These are phyloP conservation scores for Phytophthora fragariaefolia DNA, from an alignment of 352 stramenopile species.

Conservation along the genomic window DNA sequence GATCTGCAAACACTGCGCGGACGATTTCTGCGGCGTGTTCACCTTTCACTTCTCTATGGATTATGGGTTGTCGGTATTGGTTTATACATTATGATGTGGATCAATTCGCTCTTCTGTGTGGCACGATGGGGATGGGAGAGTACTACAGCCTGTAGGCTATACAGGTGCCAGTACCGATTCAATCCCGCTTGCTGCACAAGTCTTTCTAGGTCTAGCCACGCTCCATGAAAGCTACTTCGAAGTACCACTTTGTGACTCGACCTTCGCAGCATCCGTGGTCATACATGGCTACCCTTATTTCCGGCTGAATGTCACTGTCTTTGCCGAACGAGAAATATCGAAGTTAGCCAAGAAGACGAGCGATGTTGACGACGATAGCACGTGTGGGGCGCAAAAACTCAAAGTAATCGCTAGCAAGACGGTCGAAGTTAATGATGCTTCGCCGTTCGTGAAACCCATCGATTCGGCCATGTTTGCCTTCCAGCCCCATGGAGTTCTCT, in stretches of 20 bases:
- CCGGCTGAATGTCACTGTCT: conserved; percentile 44
- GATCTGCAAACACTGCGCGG: conserved; percentile 40
- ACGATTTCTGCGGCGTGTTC: conserved; percentile 38
- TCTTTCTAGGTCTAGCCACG: conserved; percentile 43
- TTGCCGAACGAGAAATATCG: conserved; percentile 36
- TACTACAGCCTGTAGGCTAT: too few relatives aligned
- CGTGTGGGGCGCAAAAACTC: neutral
- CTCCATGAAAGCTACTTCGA: conserved; percentile 60
- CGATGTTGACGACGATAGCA: conserved; percentile 10
- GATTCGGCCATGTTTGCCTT: conserved; percentile 46
- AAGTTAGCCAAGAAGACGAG: conserved; percentile 13
- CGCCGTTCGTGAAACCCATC: conserved; percentile 18
- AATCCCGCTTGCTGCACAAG: conserved; percentile 18
- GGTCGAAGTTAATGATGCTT: conserved; percentile 19
- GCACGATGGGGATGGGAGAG: conserved; percentile 25
- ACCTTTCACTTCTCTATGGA: conserved; percentile 37
- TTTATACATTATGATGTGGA: conserved; percentile 29
- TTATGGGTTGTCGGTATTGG: conserved; percentile 44
- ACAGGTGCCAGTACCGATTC: conserved; percentile 1
- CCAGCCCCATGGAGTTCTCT: conserved; percentile 72
- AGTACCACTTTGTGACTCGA: conserved; percentile 35
- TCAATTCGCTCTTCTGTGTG: conserved; percentile 23
- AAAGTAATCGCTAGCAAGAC: conserved; percentile 9
- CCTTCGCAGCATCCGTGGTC: conserved; percentile 46
- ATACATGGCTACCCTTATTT: conserved; percentile 59